Conservation (phyloP, 805 yeast species). For the Nakazawaea ishiwadae region DNA sequence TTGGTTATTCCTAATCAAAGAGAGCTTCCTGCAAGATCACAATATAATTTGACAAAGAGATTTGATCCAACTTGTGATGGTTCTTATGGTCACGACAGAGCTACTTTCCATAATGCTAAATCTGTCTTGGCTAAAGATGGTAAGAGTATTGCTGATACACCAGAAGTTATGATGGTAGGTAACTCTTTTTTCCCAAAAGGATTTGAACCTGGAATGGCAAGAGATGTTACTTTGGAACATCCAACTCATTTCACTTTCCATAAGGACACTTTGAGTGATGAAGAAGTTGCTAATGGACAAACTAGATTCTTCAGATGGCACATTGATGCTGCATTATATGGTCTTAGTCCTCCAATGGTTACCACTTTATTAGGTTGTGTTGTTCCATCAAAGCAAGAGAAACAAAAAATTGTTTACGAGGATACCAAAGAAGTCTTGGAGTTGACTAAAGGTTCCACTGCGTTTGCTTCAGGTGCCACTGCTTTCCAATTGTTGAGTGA, state of each 20-base stretch:
- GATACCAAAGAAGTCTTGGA: constrained; percentile 58
- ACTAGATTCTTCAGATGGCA: constrained; percentile 94
- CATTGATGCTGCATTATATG: constrained; percentile 86
- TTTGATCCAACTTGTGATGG: constrained; percentile 72
- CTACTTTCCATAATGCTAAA: constrained; percentile 60
- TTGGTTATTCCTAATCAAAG: constrained; percentile 70
- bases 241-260: constrained; percentile 85
- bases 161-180: constrained; percentile 88
- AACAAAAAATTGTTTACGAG: constrained; percentile 62
- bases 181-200: constrained; percentile 70
- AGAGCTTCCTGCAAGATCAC: constrained; percentile 67
- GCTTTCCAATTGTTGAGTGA: constrained; percentile 65
- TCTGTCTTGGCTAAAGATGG: constrained; percentile 81
- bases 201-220: constrained; percentile 30
- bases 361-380: constrained; percentile 81
- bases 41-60: constrained; percentile 68
- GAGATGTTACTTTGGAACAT: constrained; percentile 61
- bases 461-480: constrained; percentile 79
- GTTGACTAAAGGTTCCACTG: constrained; percentile 82
- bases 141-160: constrained; percentile 70
- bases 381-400: constrained; percentile 67
- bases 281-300: constrained; percentile 55
- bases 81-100: constrained; percentile 76
- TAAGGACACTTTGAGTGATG: constrained; percentile 56
- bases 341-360: constrained; percentile 78